Evolutionary conservation across 257 asterid genomes (phyloP).

Genomic region (Linderniella brevidens): DNA sequence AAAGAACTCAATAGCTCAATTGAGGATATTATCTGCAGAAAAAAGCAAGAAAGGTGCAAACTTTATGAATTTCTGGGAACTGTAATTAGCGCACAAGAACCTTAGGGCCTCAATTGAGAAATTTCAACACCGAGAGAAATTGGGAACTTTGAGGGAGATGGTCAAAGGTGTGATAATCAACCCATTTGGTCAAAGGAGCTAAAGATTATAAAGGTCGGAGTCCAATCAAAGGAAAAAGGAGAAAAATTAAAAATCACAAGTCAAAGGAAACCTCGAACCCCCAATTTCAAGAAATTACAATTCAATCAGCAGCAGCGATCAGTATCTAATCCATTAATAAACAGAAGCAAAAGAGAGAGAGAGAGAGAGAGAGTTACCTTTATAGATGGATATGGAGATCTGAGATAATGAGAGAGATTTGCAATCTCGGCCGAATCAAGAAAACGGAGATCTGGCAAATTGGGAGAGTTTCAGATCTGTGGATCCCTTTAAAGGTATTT

Average conservation of each 20-base stretch:
- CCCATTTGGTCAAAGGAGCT: constrained; percentile 20
- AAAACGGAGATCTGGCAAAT: constrained; percentile 48
- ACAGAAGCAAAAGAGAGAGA: too few species aligned
- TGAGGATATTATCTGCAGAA: too few species aligned
- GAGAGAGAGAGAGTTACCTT: not conserved
- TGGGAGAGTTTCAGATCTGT: constrained; percentile 41
- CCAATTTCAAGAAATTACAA: constrained; percentile 15
- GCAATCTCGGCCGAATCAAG: too few species aligned
- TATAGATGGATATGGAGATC: not conserved
- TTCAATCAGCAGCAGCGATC: constrained; percentile 11
- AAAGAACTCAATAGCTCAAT: too few species aligned
- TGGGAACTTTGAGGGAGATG: too few species aligned
- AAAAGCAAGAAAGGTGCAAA: not conserved
- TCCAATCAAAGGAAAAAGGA: too few species aligned
- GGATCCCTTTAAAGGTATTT: constrained; percentile 30
- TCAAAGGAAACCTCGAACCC: constrained; percentile 9
- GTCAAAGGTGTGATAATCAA: not conserved
- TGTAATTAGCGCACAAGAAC: not conserved
- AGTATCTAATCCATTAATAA: not conserved
- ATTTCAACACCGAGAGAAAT: constrained; percentile 14
- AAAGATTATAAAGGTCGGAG: constrained; percentile 23
- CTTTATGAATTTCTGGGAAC: constrained; percentile 5
- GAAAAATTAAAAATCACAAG: too few species aligned
- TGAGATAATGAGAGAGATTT: constrained; percentile 2
- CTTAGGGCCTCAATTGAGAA: constrained; percentile 17